phyloP scores from a whole-genome alignment of 2,329 filamentous ascomycete genomes.

The Fusarium sp. region DNA sequence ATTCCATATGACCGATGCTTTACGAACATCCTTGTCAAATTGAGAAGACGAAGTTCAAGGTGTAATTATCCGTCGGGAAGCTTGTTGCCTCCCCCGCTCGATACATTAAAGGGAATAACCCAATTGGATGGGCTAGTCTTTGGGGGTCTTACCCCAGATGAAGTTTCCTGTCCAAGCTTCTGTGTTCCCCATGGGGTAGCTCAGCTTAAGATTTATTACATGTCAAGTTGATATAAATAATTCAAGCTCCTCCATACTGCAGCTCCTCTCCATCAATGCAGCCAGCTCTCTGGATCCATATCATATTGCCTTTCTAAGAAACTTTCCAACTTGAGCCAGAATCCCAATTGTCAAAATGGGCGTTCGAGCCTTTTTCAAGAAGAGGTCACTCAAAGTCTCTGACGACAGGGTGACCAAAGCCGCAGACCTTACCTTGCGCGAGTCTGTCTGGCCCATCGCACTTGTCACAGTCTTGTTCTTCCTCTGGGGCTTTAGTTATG shows the following conservation, averaged over 20 bases:
- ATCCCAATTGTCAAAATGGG: constrained; percentile 49
- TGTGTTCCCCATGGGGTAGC: background rate
- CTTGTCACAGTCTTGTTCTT: constrained; percentile 62
- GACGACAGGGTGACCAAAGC: constrained; percentile 55
- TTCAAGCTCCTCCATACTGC: background rate
- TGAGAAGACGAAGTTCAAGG: no score
- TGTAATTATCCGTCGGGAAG: background rate
- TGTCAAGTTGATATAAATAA: background rate
- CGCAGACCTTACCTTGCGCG: constrained; percentile 69
- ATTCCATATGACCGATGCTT: no score
- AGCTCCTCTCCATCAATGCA: background rate
- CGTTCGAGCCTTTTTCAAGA: constrained; percentile 56
- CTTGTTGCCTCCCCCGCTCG: background rate
- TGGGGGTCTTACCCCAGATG: background rate
- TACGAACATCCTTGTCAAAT: no score
- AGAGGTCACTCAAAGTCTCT: constrained; percentile 57
- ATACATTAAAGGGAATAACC: background rate
- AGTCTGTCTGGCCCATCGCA: constrained; percentile 73
- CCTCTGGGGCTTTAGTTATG: constrained; percentile 60
- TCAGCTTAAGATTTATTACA: background rate
- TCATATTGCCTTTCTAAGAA: no score
- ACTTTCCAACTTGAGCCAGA: background rate
- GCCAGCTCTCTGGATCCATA: background rate
- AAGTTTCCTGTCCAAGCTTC: background rate
- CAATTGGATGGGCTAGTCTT: background rate